These are phyloP conservation scores for Mayamaea pseudoterrestris DNA, from an alignment of 108 stramenopile genomes.

Conservation along the genomic window DNA sequence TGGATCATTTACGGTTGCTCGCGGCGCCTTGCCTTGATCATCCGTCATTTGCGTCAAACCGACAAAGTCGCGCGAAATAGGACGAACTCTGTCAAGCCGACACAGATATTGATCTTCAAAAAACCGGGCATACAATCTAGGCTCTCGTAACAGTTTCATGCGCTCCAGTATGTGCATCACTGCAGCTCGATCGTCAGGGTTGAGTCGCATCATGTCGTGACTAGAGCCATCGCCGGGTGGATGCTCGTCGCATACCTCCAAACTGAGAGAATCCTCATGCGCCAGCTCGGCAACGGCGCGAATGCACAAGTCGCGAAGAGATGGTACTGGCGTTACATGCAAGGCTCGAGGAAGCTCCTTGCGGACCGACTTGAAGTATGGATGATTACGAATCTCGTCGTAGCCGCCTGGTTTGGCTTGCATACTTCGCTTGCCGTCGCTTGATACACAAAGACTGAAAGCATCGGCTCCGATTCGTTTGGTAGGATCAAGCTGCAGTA, in stretches of 20 bases:
- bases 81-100: slow-evolving; percentile 22
- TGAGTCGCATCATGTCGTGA: not conserved
- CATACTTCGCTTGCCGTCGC: slow-evolving; percentile 3
- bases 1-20: slow-evolving; percentile 28
- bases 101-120: slow-evolving; percentile 41
- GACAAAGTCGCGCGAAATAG: slow-evolving; percentile 47
- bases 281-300: slow-evolving; percentile 62
- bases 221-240: slow-evolving; percentile 62
- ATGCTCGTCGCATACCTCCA: slow-evolving; percentile 54
- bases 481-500: slow-evolving; percentile 48
- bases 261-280: slow-evolving; percentile 36
- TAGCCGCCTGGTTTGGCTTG: slow-evolving; percentile 14
- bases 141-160: slow-evolving; percentile 46
- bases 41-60: slow-evolving; percentile 77
- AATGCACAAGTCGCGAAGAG: slow-evolving; percentile 63
- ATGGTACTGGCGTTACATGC: slow-evolving; percentile 26
- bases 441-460: slow-evolving; percentile 22
- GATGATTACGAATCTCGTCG: slow-evolving; percentile 34
- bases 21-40: slow-evolving; percentile 57
- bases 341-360: slow-evolving; percentile 8
- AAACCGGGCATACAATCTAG: slow-evolving; percentile 64
- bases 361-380: slow-evolving; percentile 26
- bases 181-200: slow-evolving; percentile 48
- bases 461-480: slow-evolving; percentile 64
- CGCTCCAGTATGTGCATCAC: slow-evolving; percentile 76